Evolutionary conservation across 2,329 filamentous ascomycete species (phyloP).

Genomic region (Ophiocordyceps camponoti-saundersi): DNA sequence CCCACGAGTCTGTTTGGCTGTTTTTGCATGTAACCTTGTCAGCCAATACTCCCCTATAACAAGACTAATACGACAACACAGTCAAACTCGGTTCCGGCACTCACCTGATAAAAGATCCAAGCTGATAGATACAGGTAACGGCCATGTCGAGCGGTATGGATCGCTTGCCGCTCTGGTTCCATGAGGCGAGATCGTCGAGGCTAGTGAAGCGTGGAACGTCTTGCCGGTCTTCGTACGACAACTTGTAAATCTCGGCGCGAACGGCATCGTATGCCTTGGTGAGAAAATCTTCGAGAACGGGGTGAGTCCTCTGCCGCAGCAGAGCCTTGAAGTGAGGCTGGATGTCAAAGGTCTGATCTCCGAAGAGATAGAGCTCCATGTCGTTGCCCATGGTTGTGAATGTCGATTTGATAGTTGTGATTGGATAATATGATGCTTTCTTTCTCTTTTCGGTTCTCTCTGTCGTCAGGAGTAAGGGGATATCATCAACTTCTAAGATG

Average conservation of each 20-base stretch:
- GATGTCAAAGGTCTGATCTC: conserved; percentile 3
- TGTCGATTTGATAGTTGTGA: neutral
- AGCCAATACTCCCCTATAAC: neutral
- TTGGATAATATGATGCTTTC: neutral
- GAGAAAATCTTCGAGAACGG: conserved; percentile 2
- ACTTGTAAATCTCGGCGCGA: conserved; percentile 1
- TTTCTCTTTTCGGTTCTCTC: neutral
- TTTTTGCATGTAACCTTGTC: neutral
- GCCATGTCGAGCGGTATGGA: conserved; percentile 3
- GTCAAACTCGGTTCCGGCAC: neutral
- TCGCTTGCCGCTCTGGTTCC: conserved; percentile 1
- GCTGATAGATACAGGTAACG: conserved; percentile 2
- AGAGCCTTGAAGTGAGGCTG: neutral
- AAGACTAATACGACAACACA: too few species aligned
- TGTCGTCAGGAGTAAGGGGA: neutral
- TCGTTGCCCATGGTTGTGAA: neutral
- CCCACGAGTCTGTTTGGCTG: neutral
- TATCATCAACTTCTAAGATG: neutral
- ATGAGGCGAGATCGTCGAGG: conserved; percentile 2
- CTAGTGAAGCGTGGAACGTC: conserved; percentile 2
- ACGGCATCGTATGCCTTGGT: conserved; percentile 1
- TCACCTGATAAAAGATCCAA: conserved; percentile 3
- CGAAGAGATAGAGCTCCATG: conserved; percentile 2
- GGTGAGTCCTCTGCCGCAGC: neutral
- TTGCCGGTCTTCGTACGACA: conserved; percentile 1